Evolutionary conservation across 1,284 basidiomycete species (phyloP).

Genomic region (Fomitiporia mediterranea): DNA sequence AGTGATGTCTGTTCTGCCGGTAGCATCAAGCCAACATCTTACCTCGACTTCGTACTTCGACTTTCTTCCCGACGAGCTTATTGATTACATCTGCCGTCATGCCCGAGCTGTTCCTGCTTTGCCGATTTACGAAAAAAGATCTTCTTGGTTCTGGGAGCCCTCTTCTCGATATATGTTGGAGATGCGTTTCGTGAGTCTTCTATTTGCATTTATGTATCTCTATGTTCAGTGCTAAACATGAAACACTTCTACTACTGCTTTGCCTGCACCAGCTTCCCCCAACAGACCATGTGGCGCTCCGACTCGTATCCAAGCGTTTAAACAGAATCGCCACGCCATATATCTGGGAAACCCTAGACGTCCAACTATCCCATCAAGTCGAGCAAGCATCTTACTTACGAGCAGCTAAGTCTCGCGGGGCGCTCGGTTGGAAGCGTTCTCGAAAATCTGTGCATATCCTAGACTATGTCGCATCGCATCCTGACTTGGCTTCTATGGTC

Average conservation of each 20-base stretch:
- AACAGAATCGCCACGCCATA: not conserved
- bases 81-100: not conserved
- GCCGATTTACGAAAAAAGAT: not conserved
- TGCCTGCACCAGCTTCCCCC: not conserved
- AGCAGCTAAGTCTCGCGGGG: not conserved
- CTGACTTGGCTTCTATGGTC: not conserved
- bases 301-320: not conserved
- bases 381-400: not conserved
- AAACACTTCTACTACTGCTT: not conserved
- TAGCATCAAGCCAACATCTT: not conserved
- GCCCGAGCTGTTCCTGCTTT: not conserved
- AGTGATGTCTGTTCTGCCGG: not conserved
- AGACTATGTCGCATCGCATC: conserved; percentile 4
- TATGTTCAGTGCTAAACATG: not conserved
- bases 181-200: conserved; percentile 1
- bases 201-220: not conserved
- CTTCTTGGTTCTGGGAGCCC: conserved; percentile 1
- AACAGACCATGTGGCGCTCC: not conserved
- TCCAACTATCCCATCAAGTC: not conserved
- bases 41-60: not conserved
- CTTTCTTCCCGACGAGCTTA: not conserved
- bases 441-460: not conserved
- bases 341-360: not conserved
- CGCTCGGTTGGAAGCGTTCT: not conserved
- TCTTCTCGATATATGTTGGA: conserved; percentile 5